phyloP scores from a whole-genome alignment of 139 green algal genomes.

The Coccomyxa sp. region DNA sequence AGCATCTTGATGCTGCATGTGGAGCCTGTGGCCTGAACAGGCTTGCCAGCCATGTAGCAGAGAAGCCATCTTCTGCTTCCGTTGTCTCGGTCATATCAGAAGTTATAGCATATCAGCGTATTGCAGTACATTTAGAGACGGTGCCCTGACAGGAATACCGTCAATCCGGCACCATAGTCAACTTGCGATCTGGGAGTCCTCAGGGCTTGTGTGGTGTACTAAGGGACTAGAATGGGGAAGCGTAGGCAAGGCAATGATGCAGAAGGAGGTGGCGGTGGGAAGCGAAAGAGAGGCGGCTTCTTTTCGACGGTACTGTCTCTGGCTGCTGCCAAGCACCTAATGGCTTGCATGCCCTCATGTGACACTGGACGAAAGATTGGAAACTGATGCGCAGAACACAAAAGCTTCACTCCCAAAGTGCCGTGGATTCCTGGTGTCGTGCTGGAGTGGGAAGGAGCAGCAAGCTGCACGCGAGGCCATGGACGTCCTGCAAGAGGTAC shows the following conservation, averaged over 20 bases:
- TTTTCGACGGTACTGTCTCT: constrained; percentile 10
- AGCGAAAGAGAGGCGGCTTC: constrained; percentile 14
- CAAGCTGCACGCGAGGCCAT: constrained; percentile 32
- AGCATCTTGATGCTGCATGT: no score
- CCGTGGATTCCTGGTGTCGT: constrained; percentile 38
- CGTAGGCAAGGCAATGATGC: not conserved
- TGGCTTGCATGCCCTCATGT: not conserved
- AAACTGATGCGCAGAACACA: constrained; percentile 14
- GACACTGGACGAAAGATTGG: not conserved
- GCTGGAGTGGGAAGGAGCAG: constrained; percentile 28
- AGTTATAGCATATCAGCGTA: no score
- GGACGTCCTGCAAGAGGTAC: constrained; percentile 29
- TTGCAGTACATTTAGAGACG: no score
- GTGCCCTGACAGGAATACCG: no score
- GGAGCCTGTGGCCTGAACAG: no score
- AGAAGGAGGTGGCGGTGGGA: not conserved
- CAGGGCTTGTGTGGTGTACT: no score
- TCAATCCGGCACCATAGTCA: no score
- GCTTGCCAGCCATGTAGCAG: no score
- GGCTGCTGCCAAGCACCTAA: not conserved
- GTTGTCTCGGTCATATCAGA: no score
- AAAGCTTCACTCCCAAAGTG: constrained; percentile 23
- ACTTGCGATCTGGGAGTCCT: no score
- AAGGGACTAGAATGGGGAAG: no score
- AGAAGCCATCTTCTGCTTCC: no score